These are phyloP conservation scores for Sugiyamaella boreocaroliniensis DNA, from an alignment of 805 yeast genomes.

Conservation along the genomic window DNA sequence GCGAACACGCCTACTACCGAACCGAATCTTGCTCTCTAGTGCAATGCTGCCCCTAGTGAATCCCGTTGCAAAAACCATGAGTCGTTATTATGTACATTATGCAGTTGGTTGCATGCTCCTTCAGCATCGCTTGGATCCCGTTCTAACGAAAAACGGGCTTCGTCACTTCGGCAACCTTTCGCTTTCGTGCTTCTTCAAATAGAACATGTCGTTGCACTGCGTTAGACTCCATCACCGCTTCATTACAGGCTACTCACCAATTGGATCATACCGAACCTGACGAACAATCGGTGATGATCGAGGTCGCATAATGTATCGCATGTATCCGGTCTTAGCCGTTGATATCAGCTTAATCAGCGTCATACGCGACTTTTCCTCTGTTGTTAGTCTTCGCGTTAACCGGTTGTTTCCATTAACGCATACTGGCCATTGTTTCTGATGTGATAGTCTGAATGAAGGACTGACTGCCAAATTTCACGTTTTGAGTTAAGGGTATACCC, in stretches of 20 bases:
- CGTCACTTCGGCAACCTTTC: conserved; percentile 48
- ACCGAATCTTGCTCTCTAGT: too few relatives aligned
- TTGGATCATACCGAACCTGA: conserved; percentile 81
- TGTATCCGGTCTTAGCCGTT: conserved; percentile 83
- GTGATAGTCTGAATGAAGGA: not conserved
- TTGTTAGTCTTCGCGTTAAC: not conserved
- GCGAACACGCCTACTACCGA: too few relatives aligned
- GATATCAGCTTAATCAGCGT: conserved; percentile 83
- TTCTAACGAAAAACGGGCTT: conserved; percentile 22
- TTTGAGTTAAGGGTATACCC: too few relatives aligned
- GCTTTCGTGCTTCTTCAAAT: conserved; percentile 80
- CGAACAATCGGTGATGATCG: conserved; percentile 73
- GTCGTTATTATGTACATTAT: not conserved
- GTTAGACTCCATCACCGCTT: conserved; percentile 1
- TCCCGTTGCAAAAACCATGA: not conserved
- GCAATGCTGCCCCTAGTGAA: too few relatives aligned
- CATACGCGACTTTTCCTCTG: conserved; percentile 64
- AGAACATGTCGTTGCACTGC: conserved; percentile 80
- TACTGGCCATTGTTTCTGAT: conserved; percentile 10
- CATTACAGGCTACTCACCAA: conserved; percentile 32
- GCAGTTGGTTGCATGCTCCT: not conserved
- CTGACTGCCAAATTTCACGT: conserved; percentile 26
- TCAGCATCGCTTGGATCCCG: not conserved
- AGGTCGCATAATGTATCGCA: conserved; percentile 71
- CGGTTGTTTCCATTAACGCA: not conserved